These are phyloP conservation scores for Anaeramoeba flamelloides DNA, from an alignment of 78 protist species.

Conservation along the genomic window DNA sequence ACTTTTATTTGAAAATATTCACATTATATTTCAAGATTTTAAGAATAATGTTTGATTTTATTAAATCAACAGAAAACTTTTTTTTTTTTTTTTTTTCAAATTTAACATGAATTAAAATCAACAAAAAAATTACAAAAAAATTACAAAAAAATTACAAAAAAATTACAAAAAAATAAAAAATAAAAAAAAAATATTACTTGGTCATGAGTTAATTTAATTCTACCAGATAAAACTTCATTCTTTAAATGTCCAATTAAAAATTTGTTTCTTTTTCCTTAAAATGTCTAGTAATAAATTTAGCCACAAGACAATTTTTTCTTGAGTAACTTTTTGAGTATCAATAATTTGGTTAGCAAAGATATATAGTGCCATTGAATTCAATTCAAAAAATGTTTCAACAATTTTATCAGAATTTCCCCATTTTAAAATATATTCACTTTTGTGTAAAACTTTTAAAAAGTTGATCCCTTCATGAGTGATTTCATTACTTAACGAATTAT, in stretches of 20 bases:
- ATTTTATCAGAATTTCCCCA: conserved; percentile 24
- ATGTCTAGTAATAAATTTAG: not conserved
- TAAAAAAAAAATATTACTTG: too few species aligned
- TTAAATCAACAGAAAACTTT: too few species aligned
- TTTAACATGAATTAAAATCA: too few species aligned
- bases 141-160: too few species aligned
- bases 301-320: not conserved
- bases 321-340: not conserved
- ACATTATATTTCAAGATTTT: too few species aligned
- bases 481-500: not conserved
- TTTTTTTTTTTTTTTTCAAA: too few species aligned
- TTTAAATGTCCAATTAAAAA: not conserved
- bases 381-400: conserved; percentile 35
- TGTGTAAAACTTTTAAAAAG: conserved; percentile 27
- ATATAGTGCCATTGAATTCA: conserved; percentile 5
- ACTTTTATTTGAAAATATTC: too few species aligned
- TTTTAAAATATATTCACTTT: conserved; percentile 22
- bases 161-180: too few species aligned
- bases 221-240: not conserved
- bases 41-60: too few species aligned
- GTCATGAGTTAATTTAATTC: too few species aligned
- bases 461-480: conserved; percentile 10
- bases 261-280: not conserved
- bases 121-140: too few species aligned
- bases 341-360: not conserved